Conservation (phyloP, 441 rosid species). For the Kokia cookei region DNA sequence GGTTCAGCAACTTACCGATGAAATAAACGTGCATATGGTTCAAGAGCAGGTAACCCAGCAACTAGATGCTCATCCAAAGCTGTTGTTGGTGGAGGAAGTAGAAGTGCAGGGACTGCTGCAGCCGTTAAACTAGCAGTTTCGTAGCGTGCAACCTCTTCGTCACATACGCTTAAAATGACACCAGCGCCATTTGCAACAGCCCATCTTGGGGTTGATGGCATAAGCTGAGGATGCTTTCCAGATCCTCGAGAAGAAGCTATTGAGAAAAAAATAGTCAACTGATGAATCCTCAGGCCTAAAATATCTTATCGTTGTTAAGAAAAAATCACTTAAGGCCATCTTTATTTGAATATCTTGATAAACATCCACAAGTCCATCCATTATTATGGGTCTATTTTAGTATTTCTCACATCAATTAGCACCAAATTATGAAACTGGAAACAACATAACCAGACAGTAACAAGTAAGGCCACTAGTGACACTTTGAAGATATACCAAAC, state of each 20-base stretch:
- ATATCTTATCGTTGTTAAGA: constrained; percentile 9
- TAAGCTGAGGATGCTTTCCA: constrained; percentile 98
- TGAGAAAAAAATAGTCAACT: constrained; percentile 11
- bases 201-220: constrained; percentile 98
- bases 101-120: constrained; percentile 96
- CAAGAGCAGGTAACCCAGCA: constrained; percentile 98
- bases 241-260: constrained; percentile 80
- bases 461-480: not conserved
- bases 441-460: not conserved
- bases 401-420: not conserved
- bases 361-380: not conserved
- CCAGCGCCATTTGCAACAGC: constrained; percentile 99
- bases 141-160: constrained; percentile 96
- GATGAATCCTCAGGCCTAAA: constrained; percentile 8
- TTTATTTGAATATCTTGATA: not conserved
- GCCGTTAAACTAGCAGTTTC: constrained; percentile 97
- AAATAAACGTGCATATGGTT: constrained; percentile 95
- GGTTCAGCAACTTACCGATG: constrained; percentile 63
- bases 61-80: constrained; percentile 96
- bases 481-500: not conserved
- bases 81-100: constrained; percentile 98
- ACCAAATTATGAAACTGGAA: not conserved
- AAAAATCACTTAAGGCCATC: not conserved
- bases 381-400: not conserved
- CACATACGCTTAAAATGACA: constrained; percentile 95